These are phyloP conservation scores for Falciphora oryzae DNA, from an alignment of 2,329 filamentous ascomycete genomes.

Conservation along the genomic window DNA sequence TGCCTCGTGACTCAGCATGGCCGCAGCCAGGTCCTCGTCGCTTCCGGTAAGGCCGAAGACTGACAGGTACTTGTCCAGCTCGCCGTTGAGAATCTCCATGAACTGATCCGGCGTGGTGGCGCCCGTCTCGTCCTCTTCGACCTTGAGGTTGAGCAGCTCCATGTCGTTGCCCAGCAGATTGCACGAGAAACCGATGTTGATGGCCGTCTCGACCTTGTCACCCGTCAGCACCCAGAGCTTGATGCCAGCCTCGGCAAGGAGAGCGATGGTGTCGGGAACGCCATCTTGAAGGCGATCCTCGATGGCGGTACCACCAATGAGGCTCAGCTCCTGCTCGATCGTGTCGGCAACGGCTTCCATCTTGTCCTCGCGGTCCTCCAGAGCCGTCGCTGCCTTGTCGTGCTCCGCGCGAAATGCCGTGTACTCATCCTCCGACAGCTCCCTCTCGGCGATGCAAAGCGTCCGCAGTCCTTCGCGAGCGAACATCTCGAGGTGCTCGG, in stretches of 20 bases:
- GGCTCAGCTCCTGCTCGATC: conserved; percentile 83
- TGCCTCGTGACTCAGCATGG: conserved; percentile 77
- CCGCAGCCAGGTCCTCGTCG: conserved; percentile 75
- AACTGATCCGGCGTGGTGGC: conserved; percentile 41
- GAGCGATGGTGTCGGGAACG: conserved; percentile 88
- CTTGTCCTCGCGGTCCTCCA: conserved; percentile 86
- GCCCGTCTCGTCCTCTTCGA: conserved; percentile 64
- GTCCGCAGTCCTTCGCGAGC: conserved; percentile 92
- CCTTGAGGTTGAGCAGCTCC: conserved; percentile 88
- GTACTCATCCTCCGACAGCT: conserved; percentile 79
- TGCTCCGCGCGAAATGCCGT: conserved; percentile 78
- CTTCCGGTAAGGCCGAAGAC: conserved; percentile 76
- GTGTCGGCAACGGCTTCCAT: conserved; percentile 82
- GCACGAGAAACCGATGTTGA: conserved; percentile 99
- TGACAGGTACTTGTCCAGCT: conserved; percentile 68
- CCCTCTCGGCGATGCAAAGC: conserved; percentile 82
- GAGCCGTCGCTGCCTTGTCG: conserved; percentile 75
- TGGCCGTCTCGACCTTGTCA: conserved; percentile 98
- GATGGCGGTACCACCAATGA: conserved; percentile 92
- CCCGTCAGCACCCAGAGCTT: conserved; percentile 98
- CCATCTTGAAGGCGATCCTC: conserved; percentile 96
- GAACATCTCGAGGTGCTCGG: conserved; percentile 94
- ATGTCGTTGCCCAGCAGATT: conserved; percentile 96
- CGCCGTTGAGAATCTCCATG: conserved; percentile 55
- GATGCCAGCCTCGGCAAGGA: conserved; percentile 89